A percentile compares a stretch with the other conserved stretches of the same genome.
These are phyloP conservation scores for Myxozyma neglecta DNA, from an alignment of 805 yeast genomes.

Conservation along the genomic window DNA sequence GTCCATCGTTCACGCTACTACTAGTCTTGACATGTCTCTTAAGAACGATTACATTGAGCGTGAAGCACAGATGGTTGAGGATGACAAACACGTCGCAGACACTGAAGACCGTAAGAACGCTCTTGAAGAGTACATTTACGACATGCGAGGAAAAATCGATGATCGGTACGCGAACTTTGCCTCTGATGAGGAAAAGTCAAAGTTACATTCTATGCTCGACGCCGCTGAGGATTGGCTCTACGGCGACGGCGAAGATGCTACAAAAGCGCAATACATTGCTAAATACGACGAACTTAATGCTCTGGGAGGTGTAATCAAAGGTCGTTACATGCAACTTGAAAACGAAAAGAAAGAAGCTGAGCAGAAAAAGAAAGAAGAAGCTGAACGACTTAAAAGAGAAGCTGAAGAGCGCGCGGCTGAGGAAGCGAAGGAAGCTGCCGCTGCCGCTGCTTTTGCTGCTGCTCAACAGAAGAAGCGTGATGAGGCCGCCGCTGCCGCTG, in stretches of 20 bases:
- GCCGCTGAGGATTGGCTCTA: conserved; percentile 98
- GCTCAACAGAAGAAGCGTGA: conserved; percentile 10
- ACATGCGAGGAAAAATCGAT: conserved; percentile 93
- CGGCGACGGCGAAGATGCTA: conserved; percentile 94
- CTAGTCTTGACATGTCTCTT: conserved; percentile 57
- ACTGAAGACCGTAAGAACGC: conserved; percentile 99
- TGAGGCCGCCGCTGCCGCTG: conserved; percentile 8
- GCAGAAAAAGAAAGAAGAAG: conserved; percentile 80
- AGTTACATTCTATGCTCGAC: conserved; percentile 66
- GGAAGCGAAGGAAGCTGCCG: conserved; percentile 37
- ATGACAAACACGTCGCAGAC: conserved; percentile 95
- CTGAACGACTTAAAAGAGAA: conserved; percentile 82
- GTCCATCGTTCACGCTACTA: conserved; percentile 56
- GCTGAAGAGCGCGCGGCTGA: conserved; percentile 61
- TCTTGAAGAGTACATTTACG: conserved; percentile 96
- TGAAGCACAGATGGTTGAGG: conserved; percentile 81
- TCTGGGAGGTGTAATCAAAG: conserved; percentile 90
- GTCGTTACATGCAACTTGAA: conserved; percentile 92
- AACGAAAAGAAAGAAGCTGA: conserved; percentile 84
- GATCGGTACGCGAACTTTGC: conserved; percentile 88
- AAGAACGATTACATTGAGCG: conserved; percentile 69
- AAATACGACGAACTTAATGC: conserved; percentile 96
- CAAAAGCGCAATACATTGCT: conserved; percentile 96
- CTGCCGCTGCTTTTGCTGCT: conserved; percentile 20
- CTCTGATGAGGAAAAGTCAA: conserved; percentile 83